Percentiles rank a stretch among this genome's conserved stretches.
These are phyloP conservation scores for Syzygium malaccense DNA, from an alignment of 441 rosid species.

Conservation along the genomic window DNA sequence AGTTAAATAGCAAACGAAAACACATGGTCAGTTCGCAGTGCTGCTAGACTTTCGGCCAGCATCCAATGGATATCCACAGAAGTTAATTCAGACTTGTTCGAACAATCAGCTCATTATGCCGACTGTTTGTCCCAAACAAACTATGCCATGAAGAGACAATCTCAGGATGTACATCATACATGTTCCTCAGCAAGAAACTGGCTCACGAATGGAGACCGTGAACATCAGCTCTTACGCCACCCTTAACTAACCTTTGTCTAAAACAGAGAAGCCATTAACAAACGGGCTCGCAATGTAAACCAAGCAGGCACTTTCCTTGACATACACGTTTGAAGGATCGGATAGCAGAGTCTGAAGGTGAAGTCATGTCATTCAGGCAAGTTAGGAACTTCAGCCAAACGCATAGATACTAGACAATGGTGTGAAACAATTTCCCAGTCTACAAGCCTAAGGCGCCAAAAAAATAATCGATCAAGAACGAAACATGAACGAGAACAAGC, in stretches of 20 bases:
- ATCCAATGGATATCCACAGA: neutral
- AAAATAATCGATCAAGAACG: neutral
- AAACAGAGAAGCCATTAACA: neutral
- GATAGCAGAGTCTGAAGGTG: neutral
- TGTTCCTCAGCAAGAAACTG: neutral
- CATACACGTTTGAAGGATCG: neutral
- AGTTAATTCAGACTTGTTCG: neutral
- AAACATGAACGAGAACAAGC: neutral
- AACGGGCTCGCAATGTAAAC: neutral
- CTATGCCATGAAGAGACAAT: neutral
- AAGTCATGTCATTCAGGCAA: neutral
- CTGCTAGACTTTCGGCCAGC: neutral
- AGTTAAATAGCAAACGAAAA: neutral
- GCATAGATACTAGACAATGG: neutral
- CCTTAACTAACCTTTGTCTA: neutral
- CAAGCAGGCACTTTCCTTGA: neutral
- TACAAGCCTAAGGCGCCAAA: neutral
- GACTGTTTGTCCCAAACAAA: neutral
- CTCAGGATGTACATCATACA: neutral
- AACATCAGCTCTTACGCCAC: neutral
- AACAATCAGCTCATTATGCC: neutral
- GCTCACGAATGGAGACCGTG: neutral
- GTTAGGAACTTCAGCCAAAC: neutral
- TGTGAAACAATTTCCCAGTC: neutral
- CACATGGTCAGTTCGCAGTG: neutral